Evolutionary conservation across 2,329 filamentous ascomycete genomes (phyloP), one percentile per base, ranked within the genome.

Genomic region (Epicoccum nigrum): DNA sequence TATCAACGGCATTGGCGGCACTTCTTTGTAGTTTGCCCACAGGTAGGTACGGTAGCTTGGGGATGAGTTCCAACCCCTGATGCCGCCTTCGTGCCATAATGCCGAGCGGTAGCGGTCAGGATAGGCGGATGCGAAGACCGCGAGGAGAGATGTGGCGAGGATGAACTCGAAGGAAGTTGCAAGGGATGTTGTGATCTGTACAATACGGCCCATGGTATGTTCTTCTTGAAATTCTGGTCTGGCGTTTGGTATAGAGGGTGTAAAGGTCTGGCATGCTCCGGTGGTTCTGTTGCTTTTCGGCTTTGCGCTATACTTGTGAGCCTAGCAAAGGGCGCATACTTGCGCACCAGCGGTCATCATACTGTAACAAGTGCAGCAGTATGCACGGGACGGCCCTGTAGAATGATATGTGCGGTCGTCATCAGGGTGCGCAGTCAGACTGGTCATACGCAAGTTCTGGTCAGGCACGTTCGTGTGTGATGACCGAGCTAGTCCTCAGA

Each of bases 31-130:
- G 12, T 63, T 65, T 25, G 62, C 62, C 28, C 54, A 54, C 20
- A 55, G 31, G 38, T 63, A 64, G 2, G 55, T 51, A 8, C 57
- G 57, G 20, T 54, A 52, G 12, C 48, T 46, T n/a, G 57, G 57
- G 39, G 58, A 53, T 2, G 60, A 64, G 15, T 61, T 60, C 58
- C 54, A 63, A 31, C 55, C 56, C 39, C 55, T 48, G 9, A n/a
- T 50, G 0, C 59, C 55, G 19, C 60, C 49, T 11, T 53, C 48
- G 25, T 45, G 43, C 59, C 55, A 60, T 11, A 58, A 28, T 15
- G 37, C 15, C 9, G 48, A 54, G 15, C 53, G 55, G 19, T 38
- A 55, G 15, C 27, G 41, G 40, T 50, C 48, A 7, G 51, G 50
- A 8, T 55, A 62, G 32, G 53, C 27, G 12, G 30, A 50, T 11